Base-by-base conservation (phyloP, 2,329 filamentous ascomycete species). In the Aspergillus viridinutans region DNA sequence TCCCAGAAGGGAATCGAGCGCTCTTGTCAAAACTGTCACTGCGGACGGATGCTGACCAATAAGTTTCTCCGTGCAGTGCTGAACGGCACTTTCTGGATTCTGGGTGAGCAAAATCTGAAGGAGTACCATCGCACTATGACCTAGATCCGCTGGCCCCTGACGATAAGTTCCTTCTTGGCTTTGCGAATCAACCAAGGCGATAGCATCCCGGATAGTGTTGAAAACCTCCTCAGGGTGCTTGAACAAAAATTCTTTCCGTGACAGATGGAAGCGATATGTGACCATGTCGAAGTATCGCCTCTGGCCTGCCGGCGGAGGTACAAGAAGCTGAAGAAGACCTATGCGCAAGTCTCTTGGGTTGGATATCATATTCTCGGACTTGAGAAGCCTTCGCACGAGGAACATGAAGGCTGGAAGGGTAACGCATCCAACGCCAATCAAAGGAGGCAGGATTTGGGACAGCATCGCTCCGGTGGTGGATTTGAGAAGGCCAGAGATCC, bases 401-500 rank as follows among this genome's bases (percentile, higher is more conserved):
- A 68, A 61, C 56, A 78, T 63, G 45, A 80, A 73, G 14, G 71
- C 70, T 35, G 70, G 67, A 40, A 80, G 71, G 4, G 74, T 76
- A 20, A 79, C 68, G 55, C 77, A 77, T n/a, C 76, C 74, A 38
- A 76, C 74, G 12, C 76, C 75, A 42, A 80, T 71, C 3, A 80
- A 69, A 23, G 74, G 69, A 20, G 72, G 68, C 29, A 80, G 65
- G 25, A 76, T 64, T 17, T 57, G 58, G 14, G 69, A 65, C 20
- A 76, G 64, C 20, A 62, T 67, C n/a, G 66, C 61, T 10, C 68
- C 72, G 49, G 71, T 64, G 4, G 72, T 55, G 32, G 70, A 71
- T 43, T 68, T 69, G n/a, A 79, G 50, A 53, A 75, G 63, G 40
- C 61, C 61, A 52, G 69, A 71, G 4, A 80, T 67, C 76, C 78